Evolutionary conservation across 305 asterid species (phyloP), one percentile per base, ranked within the genome.

Genomic region (Rubia occidens): DNA sequence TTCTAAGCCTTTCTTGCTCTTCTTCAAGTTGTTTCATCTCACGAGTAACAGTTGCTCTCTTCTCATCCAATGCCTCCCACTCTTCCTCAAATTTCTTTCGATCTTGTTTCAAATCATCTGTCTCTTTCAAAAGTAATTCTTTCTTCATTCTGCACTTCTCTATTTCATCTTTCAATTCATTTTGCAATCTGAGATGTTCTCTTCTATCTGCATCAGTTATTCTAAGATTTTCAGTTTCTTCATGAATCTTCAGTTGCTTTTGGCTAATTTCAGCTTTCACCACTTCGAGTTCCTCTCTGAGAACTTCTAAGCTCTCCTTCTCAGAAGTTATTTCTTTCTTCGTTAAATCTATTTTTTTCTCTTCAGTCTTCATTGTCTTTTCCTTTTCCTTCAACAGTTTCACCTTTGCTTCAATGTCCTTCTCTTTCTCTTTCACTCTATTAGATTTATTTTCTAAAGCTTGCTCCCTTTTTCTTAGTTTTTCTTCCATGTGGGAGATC

Each of bases 1-100:
- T 85, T 64, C 82, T 88, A 53, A 84, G 62, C 73, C 66, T 76
- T 65, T 69, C 78, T 71, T 79, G 86, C 79, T 89, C 89, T 74
- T 81, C 82, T 35, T 76, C 78, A 15, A 92, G 82, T 68, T 79
- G 78, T 75, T 77, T 68, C 69, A 78, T 60, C 45, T 84, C 90
- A 75, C 68, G 75, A 44, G 75, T 54, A 49, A 88, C 80, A 74
- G 64, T 84, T 15, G 84, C 82, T 79, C 88, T 85, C 80, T 88
- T 90, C 74, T 83, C 89, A 83, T 93, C 97, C 42, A 93, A 82
- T 35, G 76, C 77, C 79, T 90, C 95, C 98, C 98, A 93, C 67
- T 88, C 96, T 76, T 87, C 87, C 84, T 93, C 96, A 63, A 90
- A 88, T 77, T 85, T 88, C 75, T 75, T 76, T 71, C 79, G 88